Evolutionary conservation across 176 grass and related monocot genomes (phyloP).

Genomic region (Sorghum bicolor): Sorghum_bicolor_NCBIv3 NC_012874.2:67091001-67091500

Average conservation of each 20-base stretch:
- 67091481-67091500: no score
- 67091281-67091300: constrained; percentile 41
- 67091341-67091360: background rate
- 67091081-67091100: background rate
- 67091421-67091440: no score
- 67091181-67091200: constrained; percentile 54
- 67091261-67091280: constrained; percentile 57
- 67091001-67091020: no score
- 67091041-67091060: background rate
- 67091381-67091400: background rate
- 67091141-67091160: constrained; percentile 78
- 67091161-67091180: constrained; percentile 59
- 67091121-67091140: constrained; percentile 56
- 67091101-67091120: constrained; percentile 35
- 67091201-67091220: constrained; percentile 27
- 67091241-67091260: constrained; percentile 83
- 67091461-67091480: no score
- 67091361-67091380: background rate
- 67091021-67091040: no score
- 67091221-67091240: background rate
- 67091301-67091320: background rate
- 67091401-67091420: no score
- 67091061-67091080: background rate
- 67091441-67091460: no score
- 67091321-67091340: background rate